Evolutionary conservation across 1,139 yeast genomes (phyloP).

Genomic region (Debaryomycetaceae sp.): DNA sequence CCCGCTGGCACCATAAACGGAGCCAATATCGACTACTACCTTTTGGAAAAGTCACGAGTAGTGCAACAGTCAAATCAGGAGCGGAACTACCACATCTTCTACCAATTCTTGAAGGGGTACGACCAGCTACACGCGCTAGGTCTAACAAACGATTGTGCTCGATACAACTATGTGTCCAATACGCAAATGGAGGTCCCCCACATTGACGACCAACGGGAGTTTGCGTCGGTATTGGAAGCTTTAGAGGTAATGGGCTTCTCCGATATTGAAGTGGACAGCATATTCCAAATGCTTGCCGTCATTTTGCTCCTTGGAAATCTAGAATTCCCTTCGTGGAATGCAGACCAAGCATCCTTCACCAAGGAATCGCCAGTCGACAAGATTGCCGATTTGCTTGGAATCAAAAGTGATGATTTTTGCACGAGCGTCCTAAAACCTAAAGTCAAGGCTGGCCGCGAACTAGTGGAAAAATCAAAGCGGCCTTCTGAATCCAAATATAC

Average conservation of each 20-base stretch:
- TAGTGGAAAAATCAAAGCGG: constrained; percentile 68
- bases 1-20: constrained; percentile 71
- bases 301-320: constrained; percentile 83
- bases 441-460: constrained; percentile 87
- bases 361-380: constrained; percentile 40
- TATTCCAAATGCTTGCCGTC: constrained; percentile 61
- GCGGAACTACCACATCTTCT: constrained; percentile 91
- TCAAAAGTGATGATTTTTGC: constrained; percentile 47
- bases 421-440: constrained; percentile 57
- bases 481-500: constrained; percentile 74
- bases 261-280: constrained; percentile 41
- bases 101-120: constrained; percentile 80
- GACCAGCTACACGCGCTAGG: constrained; percentile 38
- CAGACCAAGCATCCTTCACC: constrained; percentile 73
- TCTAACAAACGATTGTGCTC: constrained; percentile 32
- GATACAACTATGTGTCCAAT: constrained; percentile 49
- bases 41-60: constrained; percentile 85
- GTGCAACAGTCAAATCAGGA: constrained; percentile 87
- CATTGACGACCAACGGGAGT: constrained; percentile 67
- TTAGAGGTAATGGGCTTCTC: constrained; percentile 66
- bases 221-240: constrained; percentile 48
- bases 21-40: constrained; percentile 85
- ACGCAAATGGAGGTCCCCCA: constrained; percentile 50
- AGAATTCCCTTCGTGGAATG: constrained; percentile 55
- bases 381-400: constrained; percentile 59